phyloP scores from a whole-genome alignment of 2,329 filamentous ascomycete genomes.

The Lasiodiplodia gonubiensis region DNA sequence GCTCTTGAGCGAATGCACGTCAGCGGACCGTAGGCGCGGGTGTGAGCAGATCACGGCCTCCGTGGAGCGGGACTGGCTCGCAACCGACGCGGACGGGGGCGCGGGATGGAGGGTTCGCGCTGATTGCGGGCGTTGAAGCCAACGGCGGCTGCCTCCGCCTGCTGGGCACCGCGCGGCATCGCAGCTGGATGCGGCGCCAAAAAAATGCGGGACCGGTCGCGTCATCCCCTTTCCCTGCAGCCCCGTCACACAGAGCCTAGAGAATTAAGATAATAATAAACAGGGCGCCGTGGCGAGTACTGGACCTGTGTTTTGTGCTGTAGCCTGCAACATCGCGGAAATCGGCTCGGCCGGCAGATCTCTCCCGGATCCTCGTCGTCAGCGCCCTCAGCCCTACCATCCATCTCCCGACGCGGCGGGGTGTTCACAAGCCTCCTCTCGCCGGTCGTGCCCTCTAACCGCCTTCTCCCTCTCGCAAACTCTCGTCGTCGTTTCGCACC shows the following conservation, averaged over 20 bases:
- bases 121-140: slow-evolving; percentile 4
- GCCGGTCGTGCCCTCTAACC: not conserved
- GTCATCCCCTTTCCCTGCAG: slow-evolving; percentile 14
- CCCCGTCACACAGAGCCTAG: not conserved
- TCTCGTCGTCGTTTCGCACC: not conserved
- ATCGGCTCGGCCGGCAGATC: slow-evolving; percentile 26
- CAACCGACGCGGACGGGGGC: not conserved
- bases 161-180: not conserved
- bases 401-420: slow-evolving; percentile 7
- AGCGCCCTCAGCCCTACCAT: slow-evolving; percentile 25
- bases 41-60: slow-evolving; percentile 1
- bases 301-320: not conserved
- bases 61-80: not conserved
- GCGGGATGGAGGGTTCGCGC: slow-evolving; percentile 11
- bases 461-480: not conserved
- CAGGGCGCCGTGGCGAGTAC: not conserved
- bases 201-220: slow-evolving; percentile 7
- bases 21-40: not conserved
- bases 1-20: slow-evolving; percentile 5
- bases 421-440: slow-evolving; percentile 9
- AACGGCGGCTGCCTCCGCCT: slow-evolving; percentile 18
- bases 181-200: not conserved
- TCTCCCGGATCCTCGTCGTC: slow-evolving; percentile 25
- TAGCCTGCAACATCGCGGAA: slow-evolving; percentile 12
- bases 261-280: not conserved